A percentile compares a stretch with the other conserved stretches of the same genome.
phyloP scores from a whole-genome alignment of 305 asterid genomes.

The Rubia balearica region DNA sequence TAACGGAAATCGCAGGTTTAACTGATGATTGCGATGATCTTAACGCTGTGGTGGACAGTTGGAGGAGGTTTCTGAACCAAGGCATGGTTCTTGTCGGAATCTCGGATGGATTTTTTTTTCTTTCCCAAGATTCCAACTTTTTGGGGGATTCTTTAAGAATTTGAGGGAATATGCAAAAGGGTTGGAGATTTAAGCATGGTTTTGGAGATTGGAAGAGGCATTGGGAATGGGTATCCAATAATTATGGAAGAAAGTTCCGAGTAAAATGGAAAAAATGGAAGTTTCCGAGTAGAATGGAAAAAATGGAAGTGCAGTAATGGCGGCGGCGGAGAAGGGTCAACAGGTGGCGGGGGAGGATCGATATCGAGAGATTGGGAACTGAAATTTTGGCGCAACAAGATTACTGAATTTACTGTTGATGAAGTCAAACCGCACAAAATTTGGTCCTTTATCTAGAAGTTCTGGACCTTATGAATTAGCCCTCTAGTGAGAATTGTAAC shows the following conservation, averaged over 20 bases:
- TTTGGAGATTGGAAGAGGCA: constrained; percentile 10
- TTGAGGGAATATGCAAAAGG: background rate
- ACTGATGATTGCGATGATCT: constrained; percentile 23
- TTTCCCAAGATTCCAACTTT: background rate
- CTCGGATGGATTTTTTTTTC: no score
- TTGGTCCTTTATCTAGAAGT: background rate
- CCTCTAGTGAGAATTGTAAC: background rate
- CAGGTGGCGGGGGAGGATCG: constrained; percentile 12
- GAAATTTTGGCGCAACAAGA: background rate
- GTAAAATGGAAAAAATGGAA: background rate
- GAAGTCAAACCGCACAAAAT: background rate
- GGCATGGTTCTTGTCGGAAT: constrained; percentile 38
- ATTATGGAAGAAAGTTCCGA: background rate
- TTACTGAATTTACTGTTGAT: background rate
- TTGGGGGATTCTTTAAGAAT: background rate
- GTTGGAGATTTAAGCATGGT: background rate
- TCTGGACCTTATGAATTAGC: background rate
- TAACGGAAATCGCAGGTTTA: constrained; percentile 16
- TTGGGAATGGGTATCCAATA: background rate
- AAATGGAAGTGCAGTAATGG: background rate
- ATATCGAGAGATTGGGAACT: background rate
- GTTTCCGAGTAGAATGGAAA: background rate
- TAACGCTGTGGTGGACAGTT: constrained; percentile 35
- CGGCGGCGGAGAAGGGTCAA: constrained; percentile 18
- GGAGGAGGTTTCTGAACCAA: constrained; percentile 67